Evolutionary conservation across 768 basidiomycete genomes (phyloP).

Genomic region (Royoungia palumana): DNA sequence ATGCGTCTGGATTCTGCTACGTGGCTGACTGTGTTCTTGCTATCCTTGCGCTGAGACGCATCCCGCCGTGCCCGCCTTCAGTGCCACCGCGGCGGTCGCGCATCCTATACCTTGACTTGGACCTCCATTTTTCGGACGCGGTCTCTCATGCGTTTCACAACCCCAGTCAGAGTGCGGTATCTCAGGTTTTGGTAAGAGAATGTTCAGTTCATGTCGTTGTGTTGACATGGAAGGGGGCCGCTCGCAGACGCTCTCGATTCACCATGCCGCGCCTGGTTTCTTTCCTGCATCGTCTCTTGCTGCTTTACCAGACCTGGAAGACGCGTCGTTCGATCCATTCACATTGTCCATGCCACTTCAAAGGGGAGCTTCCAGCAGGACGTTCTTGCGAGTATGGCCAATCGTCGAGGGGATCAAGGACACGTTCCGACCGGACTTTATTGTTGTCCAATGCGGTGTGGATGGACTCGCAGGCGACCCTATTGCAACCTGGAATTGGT

Average conservation of each 20-base stretch:
- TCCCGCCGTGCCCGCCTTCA: constrained; percentile 17
- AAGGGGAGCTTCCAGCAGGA: constrained; percentile 62
- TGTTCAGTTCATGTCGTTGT: neutral
- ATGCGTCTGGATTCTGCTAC: constrained; percentile 91
- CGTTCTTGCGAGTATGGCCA: constrained; percentile 63
- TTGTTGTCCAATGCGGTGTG: constrained; percentile 83
- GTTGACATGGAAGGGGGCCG: neutral
- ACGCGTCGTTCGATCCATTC: constrained; percentile 46
- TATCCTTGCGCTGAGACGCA: constrained; percentile 63
- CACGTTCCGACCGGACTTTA: constrained; percentile 69
- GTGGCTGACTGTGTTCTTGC: constrained; percentile 86
- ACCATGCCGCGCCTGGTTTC: constrained; percentile 80
- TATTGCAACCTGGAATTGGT: constrained; percentile 70
- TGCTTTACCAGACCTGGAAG: constrained; percentile 40
- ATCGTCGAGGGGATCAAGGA: constrained; percentile 57
- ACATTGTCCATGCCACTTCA: constrained; percentile 79
- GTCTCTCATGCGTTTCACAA: constrained; percentile 74
- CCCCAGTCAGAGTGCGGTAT: constrained; percentile 31
- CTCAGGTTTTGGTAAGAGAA: constrained; percentile 47
- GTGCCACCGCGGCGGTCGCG: constrained; percentile 43
- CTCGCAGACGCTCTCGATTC: constrained; percentile 72
- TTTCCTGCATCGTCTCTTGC: constrained; percentile 65
- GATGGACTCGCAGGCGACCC: constrained; percentile 88
- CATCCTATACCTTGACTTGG: constrained; percentile 89
- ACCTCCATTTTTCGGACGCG: constrained; percentile 88